Conservation (phyloP, 164 flowering plant genomes). For the Pachysandra terminalis region DNA sequence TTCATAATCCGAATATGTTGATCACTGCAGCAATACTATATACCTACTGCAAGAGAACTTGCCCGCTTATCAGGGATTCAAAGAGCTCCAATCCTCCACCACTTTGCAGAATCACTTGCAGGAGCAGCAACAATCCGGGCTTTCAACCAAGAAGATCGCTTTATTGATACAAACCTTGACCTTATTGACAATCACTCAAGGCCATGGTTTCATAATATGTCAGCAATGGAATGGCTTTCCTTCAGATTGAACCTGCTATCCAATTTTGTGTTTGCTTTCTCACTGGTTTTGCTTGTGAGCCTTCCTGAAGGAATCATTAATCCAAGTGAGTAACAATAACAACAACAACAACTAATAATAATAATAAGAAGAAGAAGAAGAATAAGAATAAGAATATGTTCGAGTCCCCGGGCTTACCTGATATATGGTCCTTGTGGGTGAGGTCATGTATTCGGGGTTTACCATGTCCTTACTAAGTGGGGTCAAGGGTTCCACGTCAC, state of each 20-base stretch:
- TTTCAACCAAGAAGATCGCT: constrained; percentile 68
- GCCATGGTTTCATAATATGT: constrained; percentile 90
- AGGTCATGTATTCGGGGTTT: too few relatives aligned
- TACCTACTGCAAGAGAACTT: constrained; percentile 89
- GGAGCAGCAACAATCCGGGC: constrained; percentile 93
- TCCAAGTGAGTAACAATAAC: constrained; percentile 70
- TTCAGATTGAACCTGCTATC: constrained; percentile 77
- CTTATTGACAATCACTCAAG: constrained; percentile 72
- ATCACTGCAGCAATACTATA: constrained; percentile 66
- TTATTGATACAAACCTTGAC: constrained; percentile 43
- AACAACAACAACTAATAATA: not conserved
- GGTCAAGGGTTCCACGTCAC: too few relatives aligned
- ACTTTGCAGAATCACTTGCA: constrained; percentile 84
- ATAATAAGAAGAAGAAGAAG: too few relatives aligned
- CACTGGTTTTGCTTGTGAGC: constrained; percentile 73
- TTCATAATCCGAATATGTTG: constrained; percentile 2
- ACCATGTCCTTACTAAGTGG: too few relatives aligned
- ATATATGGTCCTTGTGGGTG: too few relatives aligned
- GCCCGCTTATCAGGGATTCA: constrained; percentile 79
- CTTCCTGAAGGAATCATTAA: constrained; percentile 88
- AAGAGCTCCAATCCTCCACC: constrained; percentile 90
- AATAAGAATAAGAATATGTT: not conserved
- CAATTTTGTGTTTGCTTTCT: constrained; percentile 84
- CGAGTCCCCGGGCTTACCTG: too few relatives aligned
- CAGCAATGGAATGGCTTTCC: constrained; percentile 97